Conservation (phyloP, 768 basidiomycete genomes). For the Naganishia kalamii region DNA sequence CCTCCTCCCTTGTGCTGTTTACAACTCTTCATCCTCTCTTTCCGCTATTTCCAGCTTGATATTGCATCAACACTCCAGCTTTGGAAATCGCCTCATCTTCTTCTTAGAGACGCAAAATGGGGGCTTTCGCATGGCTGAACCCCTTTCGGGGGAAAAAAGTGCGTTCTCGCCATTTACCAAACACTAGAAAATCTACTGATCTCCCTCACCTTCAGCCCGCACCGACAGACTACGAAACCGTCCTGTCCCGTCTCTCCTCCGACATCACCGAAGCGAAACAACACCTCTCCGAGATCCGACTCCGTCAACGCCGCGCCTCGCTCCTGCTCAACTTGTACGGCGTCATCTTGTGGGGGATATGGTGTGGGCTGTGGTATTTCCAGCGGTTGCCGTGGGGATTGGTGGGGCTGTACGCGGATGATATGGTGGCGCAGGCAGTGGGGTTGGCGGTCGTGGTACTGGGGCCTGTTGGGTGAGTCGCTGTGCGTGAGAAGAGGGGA, state of each 20-base stretch:
- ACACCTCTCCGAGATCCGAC: conserved; percentile 41
- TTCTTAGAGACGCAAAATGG: too few relatives aligned
- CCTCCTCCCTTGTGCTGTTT: too few relatives aligned
- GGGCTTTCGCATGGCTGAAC: not conserved
- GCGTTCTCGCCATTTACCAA: not conserved
- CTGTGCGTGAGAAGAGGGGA: not conserved
- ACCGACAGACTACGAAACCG: conserved; percentile 43
- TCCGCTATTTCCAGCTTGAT: too few relatives aligned
- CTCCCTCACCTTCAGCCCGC: conserved; percentile 23
- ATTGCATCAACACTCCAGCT: too few relatives aligned
- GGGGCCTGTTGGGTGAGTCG: conserved; percentile 41
- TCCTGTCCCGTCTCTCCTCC: conserved; percentile 38
- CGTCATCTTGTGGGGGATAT: conserved; percentile 39
- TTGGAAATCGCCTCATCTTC: too few relatives aligned
- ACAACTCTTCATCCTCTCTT: too few relatives aligned
- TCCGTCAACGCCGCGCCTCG: conserved; percentile 37
- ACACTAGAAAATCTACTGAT: not conserved
- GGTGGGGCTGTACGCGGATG: conserved; percentile 28
- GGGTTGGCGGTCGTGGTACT: conserved; percentile 29
- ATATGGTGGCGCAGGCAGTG: conserved; percentile 28
- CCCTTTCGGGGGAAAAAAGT: not conserved
- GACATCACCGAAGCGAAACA: conserved; percentile 42
- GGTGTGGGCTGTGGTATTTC: conserved; percentile 43
- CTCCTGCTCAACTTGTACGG: conserved; percentile 41
- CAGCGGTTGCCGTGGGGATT: conserved; percentile 38